These are phyloP conservation scores for Petunia secreta DNA, from an alignment of 257 asterid genomes.

Conservation along the genomic window DNA sequence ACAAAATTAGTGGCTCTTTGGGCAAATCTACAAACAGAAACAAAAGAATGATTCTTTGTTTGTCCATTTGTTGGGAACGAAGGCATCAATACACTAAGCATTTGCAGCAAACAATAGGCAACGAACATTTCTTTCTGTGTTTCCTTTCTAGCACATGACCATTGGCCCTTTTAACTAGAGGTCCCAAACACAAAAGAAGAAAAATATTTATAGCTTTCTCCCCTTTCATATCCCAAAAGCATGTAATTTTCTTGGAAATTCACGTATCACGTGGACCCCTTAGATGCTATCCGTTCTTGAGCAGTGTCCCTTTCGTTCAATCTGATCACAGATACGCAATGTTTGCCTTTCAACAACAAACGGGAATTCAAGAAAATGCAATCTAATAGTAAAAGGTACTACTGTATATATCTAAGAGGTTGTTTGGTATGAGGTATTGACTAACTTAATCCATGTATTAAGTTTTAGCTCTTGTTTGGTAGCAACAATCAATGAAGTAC, in stretches of 20 bases:
- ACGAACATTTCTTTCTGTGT: not conserved
- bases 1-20: not conserved
- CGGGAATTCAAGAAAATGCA: conserved; percentile 25
- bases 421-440: too few relatives aligned
- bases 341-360: conserved; percentile 42
- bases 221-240: conserved; percentile 23
- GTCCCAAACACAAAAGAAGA: conserved; percentile 40
- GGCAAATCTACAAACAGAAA: conserved; percentile 23
- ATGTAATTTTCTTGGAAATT: conserved; percentile 38
- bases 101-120: not conserved
- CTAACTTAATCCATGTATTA: too few relatives aligned
- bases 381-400: not conserved
- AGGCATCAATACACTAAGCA: conserved; percentile 18
- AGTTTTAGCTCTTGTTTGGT: too few relatives aligned
- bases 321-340: conserved; percentile 57
- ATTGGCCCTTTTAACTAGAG: conserved; percentile 36
- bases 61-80: conserved; percentile 29
- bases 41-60: conserved; percentile 24
- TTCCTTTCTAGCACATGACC: conserved; percentile 4
- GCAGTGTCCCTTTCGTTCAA: conserved; percentile 57
- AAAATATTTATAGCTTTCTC: conserved; percentile 30
- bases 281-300: conserved; percentile 32
- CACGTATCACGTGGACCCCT: conserved; percentile 64
- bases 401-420: too few relatives aligned
- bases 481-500: too few relatives aligned